These are phyloP conservation scores for Akebia trifoliata DNA, from an alignment of 164 flowering plant genomes.

Conservation along the genomic window DNA sequence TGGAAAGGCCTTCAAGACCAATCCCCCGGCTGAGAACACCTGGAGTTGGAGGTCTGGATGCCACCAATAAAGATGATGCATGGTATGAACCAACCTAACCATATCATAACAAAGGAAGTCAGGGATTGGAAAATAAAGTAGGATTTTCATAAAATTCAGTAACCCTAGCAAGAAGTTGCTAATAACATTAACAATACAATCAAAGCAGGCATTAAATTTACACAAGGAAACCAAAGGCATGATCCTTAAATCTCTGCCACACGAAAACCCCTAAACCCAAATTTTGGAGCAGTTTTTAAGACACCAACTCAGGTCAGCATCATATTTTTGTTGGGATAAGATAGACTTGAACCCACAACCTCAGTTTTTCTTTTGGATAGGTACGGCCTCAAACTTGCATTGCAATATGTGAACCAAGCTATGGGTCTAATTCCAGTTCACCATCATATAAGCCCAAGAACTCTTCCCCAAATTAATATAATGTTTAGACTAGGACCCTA, in stretches of 20 bases:
- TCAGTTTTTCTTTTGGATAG: too few relatives aligned
- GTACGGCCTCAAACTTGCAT: too few relatives aligned
- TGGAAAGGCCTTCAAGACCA: constrained; percentile 87
- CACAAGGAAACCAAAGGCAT: background rate
- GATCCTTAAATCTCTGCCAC: too few relatives aligned
- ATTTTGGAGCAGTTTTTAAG: background rate
- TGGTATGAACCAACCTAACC: constrained; percentile 94
- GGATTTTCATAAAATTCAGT: background rate
- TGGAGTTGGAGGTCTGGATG: constrained; percentile 93
- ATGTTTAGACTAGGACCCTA: too few relatives aligned
- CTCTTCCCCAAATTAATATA: too few relatives aligned
- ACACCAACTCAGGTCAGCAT: background rate
- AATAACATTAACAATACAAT: background rate
- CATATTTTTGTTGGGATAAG: too few relatives aligned
- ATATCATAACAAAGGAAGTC: background rate
- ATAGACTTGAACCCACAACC: too few relatives aligned
- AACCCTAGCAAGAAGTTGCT: background rate
- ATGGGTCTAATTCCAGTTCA: too few relatives aligned
- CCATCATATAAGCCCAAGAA: too few relatives aligned
- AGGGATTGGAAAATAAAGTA: constrained; percentile 2
- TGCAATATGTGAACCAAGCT: too few relatives aligned
- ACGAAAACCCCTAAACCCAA: too few relatives aligned
- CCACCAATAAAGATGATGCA: constrained; percentile 93
- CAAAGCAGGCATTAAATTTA: background rate
- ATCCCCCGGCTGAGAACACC: constrained; percentile 92